Conservation (phyloP, 23 red algal species). For the Gracilariopsis chorda region DNA sequence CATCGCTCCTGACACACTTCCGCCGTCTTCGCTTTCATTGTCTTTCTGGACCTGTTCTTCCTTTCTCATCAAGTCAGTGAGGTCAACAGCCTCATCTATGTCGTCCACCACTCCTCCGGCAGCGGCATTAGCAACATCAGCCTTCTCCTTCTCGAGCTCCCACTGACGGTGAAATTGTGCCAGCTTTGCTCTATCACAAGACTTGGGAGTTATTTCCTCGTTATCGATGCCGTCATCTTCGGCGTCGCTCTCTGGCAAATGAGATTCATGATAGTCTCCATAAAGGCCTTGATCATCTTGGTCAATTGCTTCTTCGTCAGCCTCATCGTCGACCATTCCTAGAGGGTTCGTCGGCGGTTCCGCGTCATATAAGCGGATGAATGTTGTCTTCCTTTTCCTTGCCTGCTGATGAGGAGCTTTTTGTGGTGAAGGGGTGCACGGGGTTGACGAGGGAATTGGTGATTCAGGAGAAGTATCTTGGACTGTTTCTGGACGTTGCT, state of each 20-base stretch:
- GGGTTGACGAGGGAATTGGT: too few species aligned
- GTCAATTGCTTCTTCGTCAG: conserved; percentile 29
- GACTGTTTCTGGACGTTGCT: background rate
- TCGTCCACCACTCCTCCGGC: conserved; percentile 19
- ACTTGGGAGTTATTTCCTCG: background rate
- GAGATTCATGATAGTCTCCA: background rate
- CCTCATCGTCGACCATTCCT: conserved; percentile 15
- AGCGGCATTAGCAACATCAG: background rate
- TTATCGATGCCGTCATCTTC: conserved; percentile 3
- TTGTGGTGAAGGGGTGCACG: background rate
- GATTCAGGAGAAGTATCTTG: background rate
- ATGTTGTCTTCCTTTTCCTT: background rate
- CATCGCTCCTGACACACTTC: background rate
- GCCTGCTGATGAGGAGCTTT: background rate
- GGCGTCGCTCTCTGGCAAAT: background rate
- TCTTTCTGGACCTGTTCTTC: background rate
- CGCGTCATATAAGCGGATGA: background rate
- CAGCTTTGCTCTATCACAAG: conserved; percentile 8
- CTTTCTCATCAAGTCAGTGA: conserved; percentile 10
- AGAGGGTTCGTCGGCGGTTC: background rate
- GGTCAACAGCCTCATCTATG: conserved; percentile 40
- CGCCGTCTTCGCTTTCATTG: background rate
- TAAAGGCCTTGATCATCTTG: background rate
- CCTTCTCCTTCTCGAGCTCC: conserved; percentile 36
- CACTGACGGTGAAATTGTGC: conserved; percentile 50